A percentile compares a stretch with the other conserved stretches of the same genome.
Conservation (phyloP, 139 green algal species). For the Micractinium conductrix region DNA sequence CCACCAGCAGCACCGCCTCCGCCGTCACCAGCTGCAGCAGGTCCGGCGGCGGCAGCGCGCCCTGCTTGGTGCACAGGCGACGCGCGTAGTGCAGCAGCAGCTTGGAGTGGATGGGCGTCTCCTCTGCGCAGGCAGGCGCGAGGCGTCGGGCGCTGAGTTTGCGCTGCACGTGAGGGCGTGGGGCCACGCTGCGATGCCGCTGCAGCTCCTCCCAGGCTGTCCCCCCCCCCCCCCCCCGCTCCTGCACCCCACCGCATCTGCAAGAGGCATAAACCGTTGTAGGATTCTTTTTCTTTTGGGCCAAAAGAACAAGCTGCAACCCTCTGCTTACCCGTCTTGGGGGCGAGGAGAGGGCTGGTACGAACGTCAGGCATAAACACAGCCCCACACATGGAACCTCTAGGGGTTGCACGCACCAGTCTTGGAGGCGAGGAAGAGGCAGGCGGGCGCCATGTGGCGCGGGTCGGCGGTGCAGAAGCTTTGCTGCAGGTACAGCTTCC, state of each 20-base stretch:
- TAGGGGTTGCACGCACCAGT: background rate
- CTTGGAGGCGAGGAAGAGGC: slow-evolving; percentile 85
- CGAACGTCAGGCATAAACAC: background rate
- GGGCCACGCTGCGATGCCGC: background rate
- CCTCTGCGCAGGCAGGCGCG: slow-evolving; percentile 52
- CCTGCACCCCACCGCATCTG: too few relatives aligned
- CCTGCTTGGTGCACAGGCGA: slow-evolving; percentile 8
- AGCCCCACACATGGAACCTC: background rate
- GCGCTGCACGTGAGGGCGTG: too few relatives aligned
- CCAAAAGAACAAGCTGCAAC: too few relatives aligned
- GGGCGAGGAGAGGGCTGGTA: too few relatives aligned
- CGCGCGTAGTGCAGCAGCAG: slow-evolving; percentile 58
- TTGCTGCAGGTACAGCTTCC: slow-evolving; percentile 62
- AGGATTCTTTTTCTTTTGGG: too few relatives aligned
- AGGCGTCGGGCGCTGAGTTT: too few relatives aligned
- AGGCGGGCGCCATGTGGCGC: slow-evolving; percentile 64
- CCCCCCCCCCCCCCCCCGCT: too few relatives aligned
- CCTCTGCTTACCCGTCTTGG: too few relatives aligned
- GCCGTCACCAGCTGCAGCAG: background rate
- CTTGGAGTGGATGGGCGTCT: slow-evolving; percentile 74
- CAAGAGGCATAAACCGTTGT: too few relatives aligned
- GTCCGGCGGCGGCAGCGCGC: slow-evolving; percentile 5
- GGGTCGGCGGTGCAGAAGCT: slow-evolving; percentile 68
- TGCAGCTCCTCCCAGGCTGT: too few relatives aligned
- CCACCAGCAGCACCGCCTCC: slow-evolving; percentile 16